A percentile compares a stretch with the other conserved stretches of the same genome.
Conservation (phyloP, 148 eudicot species). For the Chenopodium formosanum region DNA sequence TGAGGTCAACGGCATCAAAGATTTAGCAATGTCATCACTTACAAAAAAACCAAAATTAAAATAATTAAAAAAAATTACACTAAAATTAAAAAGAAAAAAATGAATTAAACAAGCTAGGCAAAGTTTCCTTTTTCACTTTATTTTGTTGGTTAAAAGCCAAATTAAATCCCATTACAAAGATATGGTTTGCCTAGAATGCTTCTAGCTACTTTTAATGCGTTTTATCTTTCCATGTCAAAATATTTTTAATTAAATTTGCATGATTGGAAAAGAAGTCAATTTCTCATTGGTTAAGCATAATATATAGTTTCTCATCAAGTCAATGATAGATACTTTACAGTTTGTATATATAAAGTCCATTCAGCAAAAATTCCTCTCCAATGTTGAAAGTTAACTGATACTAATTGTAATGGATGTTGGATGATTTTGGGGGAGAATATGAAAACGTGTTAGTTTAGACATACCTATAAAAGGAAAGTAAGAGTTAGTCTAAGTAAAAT, state of each 20-base stretch:
- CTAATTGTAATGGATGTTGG: not conserved
- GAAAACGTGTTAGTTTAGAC: too few species aligned
- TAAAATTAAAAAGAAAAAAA: too few species aligned
- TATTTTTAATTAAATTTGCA: not conserved
- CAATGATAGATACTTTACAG: not conserved
- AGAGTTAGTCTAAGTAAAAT: too few species aligned
- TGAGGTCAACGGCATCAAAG: conserved; percentile 55
- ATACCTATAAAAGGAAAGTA: too few species aligned
- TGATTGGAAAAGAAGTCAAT: conserved; percentile 15
- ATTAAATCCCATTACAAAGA: conserved; percentile 22
- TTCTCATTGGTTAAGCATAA: not conserved
- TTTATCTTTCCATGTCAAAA: not conserved
- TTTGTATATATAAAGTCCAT: not conserved
- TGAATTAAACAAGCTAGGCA: not conserved
- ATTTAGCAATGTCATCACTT: conserved; percentile 8
- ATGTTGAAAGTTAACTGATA: not conserved
- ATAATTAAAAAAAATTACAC: not conserved
- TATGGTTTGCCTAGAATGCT: conserved; percentile 27
- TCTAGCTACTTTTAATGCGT: not conserved
- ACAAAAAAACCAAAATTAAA: not conserved
- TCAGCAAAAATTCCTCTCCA: not conserved
- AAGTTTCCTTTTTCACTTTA: conserved; percentile 2
- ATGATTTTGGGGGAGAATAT: not conserved
- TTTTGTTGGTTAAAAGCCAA: conserved; percentile 21
- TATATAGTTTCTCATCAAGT: conserved; percentile 6